phyloP scores from a whole-genome alignment of 345 rosid genomes.

The Salix exigua region DNA sequence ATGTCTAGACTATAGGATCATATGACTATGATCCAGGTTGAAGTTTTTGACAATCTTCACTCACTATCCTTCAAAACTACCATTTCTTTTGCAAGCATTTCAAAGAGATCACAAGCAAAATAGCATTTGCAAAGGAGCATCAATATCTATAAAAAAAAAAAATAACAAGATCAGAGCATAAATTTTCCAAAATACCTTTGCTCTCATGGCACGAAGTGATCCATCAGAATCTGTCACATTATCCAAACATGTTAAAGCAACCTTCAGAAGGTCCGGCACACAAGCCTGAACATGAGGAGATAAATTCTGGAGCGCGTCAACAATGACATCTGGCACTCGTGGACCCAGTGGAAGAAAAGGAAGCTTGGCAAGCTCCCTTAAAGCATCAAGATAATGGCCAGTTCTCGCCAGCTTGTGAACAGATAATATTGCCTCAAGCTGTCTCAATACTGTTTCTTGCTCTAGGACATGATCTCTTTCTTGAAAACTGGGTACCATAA shows the following conservation, averaged over 20 bases:
- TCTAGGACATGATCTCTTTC: conserved; percentile 79
- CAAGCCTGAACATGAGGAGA: conserved; percentile 86
- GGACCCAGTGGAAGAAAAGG: conserved; percentile 91
- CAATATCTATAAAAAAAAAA: not conserved
- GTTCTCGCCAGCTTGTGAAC: conserved; percentile 63
- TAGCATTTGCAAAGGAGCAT: not conserved
- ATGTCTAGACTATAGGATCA: not conserved
- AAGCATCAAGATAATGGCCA: conserved; percentile 72
- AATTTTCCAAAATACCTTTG: conserved; percentile 56
- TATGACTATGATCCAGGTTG: not conserved
- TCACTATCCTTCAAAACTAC: not conserved
- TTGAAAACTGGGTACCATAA: conserved; percentile 48
- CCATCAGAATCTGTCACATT: conserved; percentile 86
- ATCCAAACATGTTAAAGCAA: conserved; percentile 78
- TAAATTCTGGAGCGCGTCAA: conserved; percentile 56
- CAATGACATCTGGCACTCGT: conserved; percentile 51
- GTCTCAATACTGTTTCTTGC: conserved; percentile 87
- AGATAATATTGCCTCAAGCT: conserved; percentile 89
- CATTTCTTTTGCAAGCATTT: not conserved
- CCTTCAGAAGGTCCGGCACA: conserved; percentile 79
- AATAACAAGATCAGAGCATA: not conserved
- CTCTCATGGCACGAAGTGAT: conserved; percentile 80
- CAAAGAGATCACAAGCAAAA: not conserved
- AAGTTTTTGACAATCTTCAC: not conserved
- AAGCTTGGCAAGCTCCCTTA: conserved; percentile 88